Percentiles rank a stretch among this genome's conserved stretches.
phyloP scores from a whole-genome alignment of 176 grass and related monocot genomes.

The Saccharum officinarum region DNA sequence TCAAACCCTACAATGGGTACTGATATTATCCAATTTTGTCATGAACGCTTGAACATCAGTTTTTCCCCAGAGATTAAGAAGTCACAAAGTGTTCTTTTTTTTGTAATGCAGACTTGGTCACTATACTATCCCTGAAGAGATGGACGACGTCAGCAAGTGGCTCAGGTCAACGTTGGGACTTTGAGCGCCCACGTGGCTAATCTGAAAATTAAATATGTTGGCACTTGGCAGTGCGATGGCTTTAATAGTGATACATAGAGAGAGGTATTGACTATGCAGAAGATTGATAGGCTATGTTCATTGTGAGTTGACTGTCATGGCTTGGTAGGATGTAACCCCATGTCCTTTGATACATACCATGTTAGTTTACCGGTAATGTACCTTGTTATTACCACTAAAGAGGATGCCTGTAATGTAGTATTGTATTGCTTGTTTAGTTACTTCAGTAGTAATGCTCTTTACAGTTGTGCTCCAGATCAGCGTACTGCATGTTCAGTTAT shows the following conservation, averaged over 20 bases:
- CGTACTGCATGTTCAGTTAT: neutral
- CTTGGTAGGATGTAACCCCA: conserved; percentile 46
- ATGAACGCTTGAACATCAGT: neutral
- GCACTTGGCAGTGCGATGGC: neutral
- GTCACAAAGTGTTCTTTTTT: neutral
- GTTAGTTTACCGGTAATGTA: conserved; percentile 45
- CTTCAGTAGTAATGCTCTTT: conserved; percentile 25
- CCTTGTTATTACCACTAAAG: conserved; percentile 10
- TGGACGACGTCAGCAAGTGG: conserved; percentile 94
- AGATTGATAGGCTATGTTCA: conserved; percentile 45
- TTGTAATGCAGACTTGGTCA: conserved; percentile 71
- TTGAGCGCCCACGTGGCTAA: conserved; percentile 53
- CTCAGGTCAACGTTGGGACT: conserved; percentile 68
- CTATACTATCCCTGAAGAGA: conserved; percentile 94
- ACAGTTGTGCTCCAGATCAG: neutral
- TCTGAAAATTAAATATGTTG: neutral
- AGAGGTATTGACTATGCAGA: conserved; percentile 48
- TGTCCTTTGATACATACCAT: conserved; percentile 25
- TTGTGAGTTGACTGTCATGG: conserved; percentile 33
- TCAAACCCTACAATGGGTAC: conserved; percentile 90
- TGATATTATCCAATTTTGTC: neutral
- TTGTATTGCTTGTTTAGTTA: conserved; percentile 46
- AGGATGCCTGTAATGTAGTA: conserved; percentile 41
- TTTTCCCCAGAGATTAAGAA: neutral
- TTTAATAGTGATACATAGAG: conserved; percentile 25